These are phyloP conservation scores for Lichenothelia convexa DNA, from an alignment of 495 filamentous ascomycete species.

Conservation along the genomic window DNA sequence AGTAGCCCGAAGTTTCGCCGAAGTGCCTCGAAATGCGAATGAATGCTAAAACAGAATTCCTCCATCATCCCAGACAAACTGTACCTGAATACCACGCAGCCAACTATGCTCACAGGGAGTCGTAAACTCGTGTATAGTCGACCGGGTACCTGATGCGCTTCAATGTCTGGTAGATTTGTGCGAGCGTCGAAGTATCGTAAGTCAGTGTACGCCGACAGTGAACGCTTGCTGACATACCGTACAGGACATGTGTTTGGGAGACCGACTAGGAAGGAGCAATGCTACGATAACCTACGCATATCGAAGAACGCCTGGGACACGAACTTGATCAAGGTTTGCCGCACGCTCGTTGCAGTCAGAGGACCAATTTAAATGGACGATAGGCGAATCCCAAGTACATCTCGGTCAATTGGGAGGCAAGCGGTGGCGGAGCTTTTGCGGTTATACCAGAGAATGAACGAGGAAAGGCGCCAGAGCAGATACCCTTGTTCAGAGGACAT, in stretches of 20 bases:
- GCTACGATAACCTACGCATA: conserved; percentile 90
- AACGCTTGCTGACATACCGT: conserved; percentile 16
- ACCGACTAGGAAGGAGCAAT: conserved; percentile 78
- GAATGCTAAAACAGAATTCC: too few species aligned
- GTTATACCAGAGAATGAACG: conserved; percentile 82
- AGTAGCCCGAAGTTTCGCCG: too few species aligned
- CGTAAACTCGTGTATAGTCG: too few species aligned
- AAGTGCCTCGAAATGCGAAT: too few species aligned
- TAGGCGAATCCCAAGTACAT: conserved; percentile 92
- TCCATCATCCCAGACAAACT: too few species aligned
- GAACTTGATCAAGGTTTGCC: conserved; percentile 78
- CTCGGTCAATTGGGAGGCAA: conserved; percentile 85
- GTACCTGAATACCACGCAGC: too few species aligned
- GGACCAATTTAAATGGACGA: neutral
- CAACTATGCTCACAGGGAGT: too few species aligned
- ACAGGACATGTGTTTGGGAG: conserved; percentile 95
- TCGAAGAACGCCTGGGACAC: conserved; percentile 98
- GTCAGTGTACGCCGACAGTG: conserved; percentile 25
- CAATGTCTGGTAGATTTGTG: conserved; percentile 94
- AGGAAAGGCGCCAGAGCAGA: conserved; percentile 76
- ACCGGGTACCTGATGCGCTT: too few species aligned
- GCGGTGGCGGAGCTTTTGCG: conserved; percentile 91
- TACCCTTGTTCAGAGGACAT: conserved; percentile 89
- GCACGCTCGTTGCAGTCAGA: neutral
- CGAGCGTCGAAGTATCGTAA: conserved; percentile 96